Evolutionary conservation across 768 basidiomycete genomes (phyloP), one percentile per base, ranked within the genome.

Genomic region (Termitomyces sp.): DNA sequence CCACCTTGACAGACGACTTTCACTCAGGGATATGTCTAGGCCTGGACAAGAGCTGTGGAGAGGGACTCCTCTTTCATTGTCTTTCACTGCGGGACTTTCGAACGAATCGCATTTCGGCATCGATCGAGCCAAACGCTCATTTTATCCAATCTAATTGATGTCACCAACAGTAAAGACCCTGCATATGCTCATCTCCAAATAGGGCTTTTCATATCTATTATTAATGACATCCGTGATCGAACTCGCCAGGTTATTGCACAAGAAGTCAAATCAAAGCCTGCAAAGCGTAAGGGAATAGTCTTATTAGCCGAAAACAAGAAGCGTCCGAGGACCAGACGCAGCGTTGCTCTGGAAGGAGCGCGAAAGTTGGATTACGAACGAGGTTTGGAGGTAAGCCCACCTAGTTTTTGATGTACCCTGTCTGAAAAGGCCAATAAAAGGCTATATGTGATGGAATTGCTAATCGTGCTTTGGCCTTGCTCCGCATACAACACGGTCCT

Each of bases 71-170:
- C 54, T 37, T 60, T 60, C 42, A 50, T 57, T 17, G 47, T 56
- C 19, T 14, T 60, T 40, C 47, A 49, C 44, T 49, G 55, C 14
- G 55, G 50, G 1, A 35, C 50, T 43, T 53, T 49, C 5, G 52
- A 54, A 26, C n/a, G 57, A n/a, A 58, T 58, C 9, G 57, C 40
- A 5, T 58, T 56, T 47, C 58, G 53, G 17, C 58, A 60, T 49
- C 54, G 58, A 1, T 23, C 26, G 1, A 51, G 42, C 26, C 55
- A 53, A 53, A 57, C 52, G 7, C 56, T 60, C 19, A 40, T 56
- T 11, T 28, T 57, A 5, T 56, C 59, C 0, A 46, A 55, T 12
- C 26, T 54, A 1, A 57, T 57, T 5, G 47, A 56, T 23, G 35
- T 44, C 11, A 23, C 48, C 19, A 4, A 43, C 1, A 49, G 57